Conservation (phyloP, 208 protist genomes). For the Trichomonas tenax region DNA sequence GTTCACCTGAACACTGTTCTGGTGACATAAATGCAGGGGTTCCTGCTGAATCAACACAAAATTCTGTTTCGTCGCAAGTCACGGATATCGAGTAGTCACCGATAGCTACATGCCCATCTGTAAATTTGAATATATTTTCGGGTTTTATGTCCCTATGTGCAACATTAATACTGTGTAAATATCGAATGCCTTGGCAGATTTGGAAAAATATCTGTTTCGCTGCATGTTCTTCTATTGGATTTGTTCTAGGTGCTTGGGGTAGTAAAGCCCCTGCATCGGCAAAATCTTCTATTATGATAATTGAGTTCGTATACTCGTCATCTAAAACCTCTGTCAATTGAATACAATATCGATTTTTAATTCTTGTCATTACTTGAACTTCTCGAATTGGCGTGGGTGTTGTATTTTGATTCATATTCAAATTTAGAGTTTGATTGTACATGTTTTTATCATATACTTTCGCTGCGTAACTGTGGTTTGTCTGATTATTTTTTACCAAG, state of each 20-base stretch:
- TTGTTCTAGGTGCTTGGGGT: not conserved
- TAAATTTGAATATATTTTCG: conserved; percentile 2
- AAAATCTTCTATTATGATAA: not conserved
- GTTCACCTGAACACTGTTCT: not conserved
- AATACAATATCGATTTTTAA: not conserved
- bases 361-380: not conserved
- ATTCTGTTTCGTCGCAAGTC: not conserved
- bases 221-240: not conserved
- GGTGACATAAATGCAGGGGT: not conserved
- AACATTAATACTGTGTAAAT: not conserved
- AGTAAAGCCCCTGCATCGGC: not conserved
- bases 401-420: not conserved
- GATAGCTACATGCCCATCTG: not conserved
- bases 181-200: not conserved
- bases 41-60: not conserved
- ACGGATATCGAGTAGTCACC: not conserved
- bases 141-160: not conserved
- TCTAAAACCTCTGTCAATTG: not conserved
- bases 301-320: not conserved
- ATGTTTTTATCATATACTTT: not conserved
- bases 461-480: not conserved
- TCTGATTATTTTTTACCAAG: not conserved
- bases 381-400: not conserved
- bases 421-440: not conserved
- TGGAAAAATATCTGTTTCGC: not conserved